Conservation (phyloP, 768 basidiomycete genomes). For the Auriscalpium microsporum region DNA sequence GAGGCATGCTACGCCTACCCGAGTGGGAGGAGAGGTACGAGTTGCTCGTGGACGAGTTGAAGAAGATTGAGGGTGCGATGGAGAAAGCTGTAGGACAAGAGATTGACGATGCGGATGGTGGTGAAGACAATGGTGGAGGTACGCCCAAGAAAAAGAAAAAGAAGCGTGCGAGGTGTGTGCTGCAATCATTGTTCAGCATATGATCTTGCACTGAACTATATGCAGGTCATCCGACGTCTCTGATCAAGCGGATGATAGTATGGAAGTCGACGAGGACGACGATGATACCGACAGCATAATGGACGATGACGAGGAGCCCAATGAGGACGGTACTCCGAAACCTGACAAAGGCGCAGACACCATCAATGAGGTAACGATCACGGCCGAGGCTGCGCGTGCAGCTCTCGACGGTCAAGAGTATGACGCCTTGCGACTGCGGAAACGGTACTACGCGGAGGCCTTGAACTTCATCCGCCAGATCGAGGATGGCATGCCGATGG, state of each 20-base stretch:
- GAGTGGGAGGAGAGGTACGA: constrained; percentile 73
- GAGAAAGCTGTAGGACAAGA: constrained; percentile 41
- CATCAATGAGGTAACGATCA: constrained; percentile 58
- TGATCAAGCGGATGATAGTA: constrained; percentile 32
- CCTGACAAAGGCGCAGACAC: constrained; percentile 25
- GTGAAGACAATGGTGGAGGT: constrained; percentile 19
- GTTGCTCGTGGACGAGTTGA: constrained; percentile 51
- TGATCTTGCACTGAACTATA: too few relatives aligned
- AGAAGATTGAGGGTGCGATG: constrained; percentile 59
- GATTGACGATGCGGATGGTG: constrained; percentile 22
- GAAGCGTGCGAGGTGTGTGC: constrained; percentile 20
- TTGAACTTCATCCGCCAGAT: constrained; percentile 71
- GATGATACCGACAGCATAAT: constrained; percentile 28
- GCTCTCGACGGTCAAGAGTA: constrained; percentile 60
- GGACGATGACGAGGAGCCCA: constrained; percentile 31
- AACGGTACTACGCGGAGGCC: constrained; percentile 83
- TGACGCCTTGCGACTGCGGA: constrained; percentile 59
- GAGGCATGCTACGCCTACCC: constrained; percentile 63
- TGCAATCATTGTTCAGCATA: constrained; percentile 10
- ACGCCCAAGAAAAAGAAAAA: constrained; percentile 16
- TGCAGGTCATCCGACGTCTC: neutral
- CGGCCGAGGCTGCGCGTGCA: constrained; percentile 61
- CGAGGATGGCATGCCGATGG: constrained; percentile 58
- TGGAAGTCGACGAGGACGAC: constrained; percentile 47
- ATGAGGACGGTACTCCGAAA: constrained; percentile 24